Evolutionary conservation across 2,329 filamentous ascomycete species (phyloP).

Genomic region (Sarocladium strictum): DNA sequence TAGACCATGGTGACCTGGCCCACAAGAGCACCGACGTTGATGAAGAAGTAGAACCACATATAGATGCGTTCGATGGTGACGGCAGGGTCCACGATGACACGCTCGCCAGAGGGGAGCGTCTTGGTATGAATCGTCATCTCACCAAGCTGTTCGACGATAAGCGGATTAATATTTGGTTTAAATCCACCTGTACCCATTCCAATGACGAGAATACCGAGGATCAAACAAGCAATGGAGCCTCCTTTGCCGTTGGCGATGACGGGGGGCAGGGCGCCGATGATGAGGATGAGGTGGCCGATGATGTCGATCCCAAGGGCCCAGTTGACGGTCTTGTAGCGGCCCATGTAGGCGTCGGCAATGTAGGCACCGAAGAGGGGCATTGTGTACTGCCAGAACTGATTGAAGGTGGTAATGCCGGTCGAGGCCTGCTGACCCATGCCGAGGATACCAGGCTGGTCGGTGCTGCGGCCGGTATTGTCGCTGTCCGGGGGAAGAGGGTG

Average conservation of each 20-base stretch:
- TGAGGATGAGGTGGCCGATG: slow-evolving; percentile 60
- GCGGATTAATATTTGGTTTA: slow-evolving; percentile 61
- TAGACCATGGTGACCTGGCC: slow-evolving; percentile 65
- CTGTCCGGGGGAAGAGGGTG: slow-evolving; percentile 49
- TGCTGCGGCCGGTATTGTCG: slow-evolving; percentile 39
- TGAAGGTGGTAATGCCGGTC: slow-evolving; percentile 39
- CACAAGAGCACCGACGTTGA: slow-evolving; percentile 62
- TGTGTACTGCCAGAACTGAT: slow-evolving; percentile 54
- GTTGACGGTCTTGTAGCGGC: slow-evolving; percentile 64
- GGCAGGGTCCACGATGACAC: slow-evolving; percentile 59
- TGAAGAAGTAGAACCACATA: slow-evolving; percentile 65
- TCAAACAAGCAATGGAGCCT: slow-evolving; percentile 55
- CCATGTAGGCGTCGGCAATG: slow-evolving; percentile 51
- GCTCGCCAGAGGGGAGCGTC: slow-evolving; percentile 48
- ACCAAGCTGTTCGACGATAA: slow-evolving; percentile 61
- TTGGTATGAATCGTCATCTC: slow-evolving; percentile 49
- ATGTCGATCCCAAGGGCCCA: slow-evolving; percentile 56
- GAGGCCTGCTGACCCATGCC: slow-evolving; percentile 51
- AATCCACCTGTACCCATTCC: slow-evolving; percentile 60
- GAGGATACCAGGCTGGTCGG: slow-evolving; percentile 45
- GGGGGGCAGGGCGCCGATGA: slow-evolving; percentile 57
- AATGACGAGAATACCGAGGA: slow-evolving; percentile 50
- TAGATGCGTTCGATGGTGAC: slow-evolving; percentile 59
- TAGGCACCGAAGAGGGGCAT: slow-evolving; percentile 51
- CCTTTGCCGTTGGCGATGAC: slow-evolving; percentile 47